A percentile compares a stretch with the other conserved stretches of the same genome.
Conservation (phyloP, 129 eudicot genomes). For the Lactuca saligna region DNA sequence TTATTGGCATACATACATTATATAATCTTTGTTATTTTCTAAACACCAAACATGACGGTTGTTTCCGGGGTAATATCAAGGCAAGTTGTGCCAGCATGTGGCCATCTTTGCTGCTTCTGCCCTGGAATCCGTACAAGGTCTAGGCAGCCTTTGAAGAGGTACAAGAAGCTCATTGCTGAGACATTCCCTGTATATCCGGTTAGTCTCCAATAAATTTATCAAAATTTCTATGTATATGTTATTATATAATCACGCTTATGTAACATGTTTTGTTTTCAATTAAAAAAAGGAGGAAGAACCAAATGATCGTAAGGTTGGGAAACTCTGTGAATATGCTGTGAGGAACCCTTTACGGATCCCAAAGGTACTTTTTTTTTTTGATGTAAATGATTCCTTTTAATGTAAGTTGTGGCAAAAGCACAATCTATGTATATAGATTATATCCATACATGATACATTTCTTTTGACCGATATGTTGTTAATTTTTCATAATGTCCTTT, state of each 20-base stretch:
- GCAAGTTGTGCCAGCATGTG: constrained; percentile 60
- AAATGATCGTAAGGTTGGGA: constrained; percentile 65
- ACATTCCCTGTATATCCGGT: constrained; percentile 69
- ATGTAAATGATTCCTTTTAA: constrained; percentile 6
- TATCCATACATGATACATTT: too few species aligned
- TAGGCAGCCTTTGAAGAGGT: constrained; percentile 76
- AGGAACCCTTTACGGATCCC: constrained; percentile 85
- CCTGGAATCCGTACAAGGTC: constrained; percentile 80
- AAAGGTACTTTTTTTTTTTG: constrained; percentile 44
- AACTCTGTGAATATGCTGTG: constrained; percentile 81
- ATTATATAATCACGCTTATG: constrained; percentile 9
- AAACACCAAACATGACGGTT: constrained; percentile 31
- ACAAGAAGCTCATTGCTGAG: constrained; percentile 66
- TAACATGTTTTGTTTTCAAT: constrained; percentile 23
- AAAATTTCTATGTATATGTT: neutral
- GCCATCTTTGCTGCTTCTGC: constrained; percentile 59
- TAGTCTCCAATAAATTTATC: constrained; percentile 15
- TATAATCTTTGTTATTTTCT: constrained; percentile 20
- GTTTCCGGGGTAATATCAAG: constrained; percentile 54
- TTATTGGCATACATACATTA: constrained; percentile 8
- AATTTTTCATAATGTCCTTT: constrained; percentile 5
- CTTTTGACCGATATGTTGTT: neutral
- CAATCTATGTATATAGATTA: too few species aligned
- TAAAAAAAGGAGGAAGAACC: constrained; percentile 63
- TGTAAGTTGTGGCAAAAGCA: too few species aligned